phyloP scores from a whole-genome alignment of 2,329 filamentous ascomycete species.

The Paramyrothecium sp. region DNA sequence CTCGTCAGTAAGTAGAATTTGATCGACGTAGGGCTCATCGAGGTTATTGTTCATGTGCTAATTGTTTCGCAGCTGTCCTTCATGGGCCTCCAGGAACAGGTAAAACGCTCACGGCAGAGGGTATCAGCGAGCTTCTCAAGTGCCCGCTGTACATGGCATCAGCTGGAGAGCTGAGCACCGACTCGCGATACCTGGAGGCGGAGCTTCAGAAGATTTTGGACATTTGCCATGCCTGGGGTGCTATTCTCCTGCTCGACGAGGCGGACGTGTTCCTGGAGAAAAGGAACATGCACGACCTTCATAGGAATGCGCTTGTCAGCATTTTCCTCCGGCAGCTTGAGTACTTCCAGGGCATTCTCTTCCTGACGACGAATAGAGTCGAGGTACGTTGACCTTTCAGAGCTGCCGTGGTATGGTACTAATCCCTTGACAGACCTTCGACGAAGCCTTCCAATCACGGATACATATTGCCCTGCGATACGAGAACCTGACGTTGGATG shows the following conservation, averaged over 20 bases:
- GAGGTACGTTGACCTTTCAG: constrained; percentile 40
- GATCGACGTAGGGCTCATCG: not conserved
- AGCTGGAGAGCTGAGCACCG: constrained; percentile 78
- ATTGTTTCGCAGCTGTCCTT: constrained; percentile 55
- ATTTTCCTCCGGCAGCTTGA: constrained; percentile 86
- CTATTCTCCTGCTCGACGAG: constrained; percentile 81
- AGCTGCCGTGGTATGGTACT: not conserved
- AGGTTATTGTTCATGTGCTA: constrained; percentile 8
- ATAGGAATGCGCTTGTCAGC: constrained; percentile 81
- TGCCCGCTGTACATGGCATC: constrained; percentile 82
- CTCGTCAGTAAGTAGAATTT: constrained; percentile 57
- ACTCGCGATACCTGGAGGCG: constrained; percentile 69
- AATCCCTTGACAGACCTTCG: constrained; percentile 62
- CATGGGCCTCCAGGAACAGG: constrained; percentile 86
- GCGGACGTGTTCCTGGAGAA: constrained; percentile 84
- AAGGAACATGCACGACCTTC: constrained; percentile 78
- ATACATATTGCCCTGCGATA: constrained; percentile 86
- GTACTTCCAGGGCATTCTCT: constrained; percentile 89
- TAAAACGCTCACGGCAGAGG: constrained; percentile 85
- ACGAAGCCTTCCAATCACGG: constrained; percentile 84
- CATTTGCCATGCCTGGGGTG: constrained; percentile 83
- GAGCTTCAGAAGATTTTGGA: constrained; percentile 83
- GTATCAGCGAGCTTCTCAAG: constrained; percentile 78
- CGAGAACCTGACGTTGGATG: constrained; percentile 68
- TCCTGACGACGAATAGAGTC: constrained; percentile 86